Base-by-base conservation (phyloP, 2,329 filamentous ascomycete species). In the Trichoderma brevicompactum region DNA sequence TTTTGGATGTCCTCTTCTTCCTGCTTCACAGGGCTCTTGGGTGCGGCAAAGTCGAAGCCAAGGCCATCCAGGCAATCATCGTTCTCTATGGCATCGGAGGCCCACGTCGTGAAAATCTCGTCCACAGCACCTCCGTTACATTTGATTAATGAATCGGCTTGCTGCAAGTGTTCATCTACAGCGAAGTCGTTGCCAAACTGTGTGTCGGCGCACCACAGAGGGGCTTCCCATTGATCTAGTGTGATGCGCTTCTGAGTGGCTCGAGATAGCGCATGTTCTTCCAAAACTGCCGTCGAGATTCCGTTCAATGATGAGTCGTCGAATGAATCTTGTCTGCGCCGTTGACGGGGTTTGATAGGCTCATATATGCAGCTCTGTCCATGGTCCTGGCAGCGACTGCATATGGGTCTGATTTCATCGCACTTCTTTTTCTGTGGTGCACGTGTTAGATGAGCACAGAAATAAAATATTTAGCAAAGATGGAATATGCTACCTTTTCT, bases 371-470 rank as follows among this genome's bases (percentile, higher is more conserved):
- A 86, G 23, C 81, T 77, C 52, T 82, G 75, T 56, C 77, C 77
- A 46, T 80, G 78, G 72, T 86, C 83, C 48, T 75, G 69, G 72
- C 83, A 86, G 46, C 83, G 82, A 23, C 79, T 76, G 70, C 83
- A 86, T 52, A 77, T 75, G 2, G 83, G 83, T 7, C 82, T 80
- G 40, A 73, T 76, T 72, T 86, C 83, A 70, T 86, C 82, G 69
- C 83, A 86, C 75, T 86, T 86, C 73, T 86, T 86, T 73, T 86
- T 86, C 83, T 86, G 66, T 68, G 36, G 36, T 38, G 48, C 13
- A 38, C 19, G n/a, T 34, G 53, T 65, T 64, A 67, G 59, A 64
- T 19, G 44, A 9, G n/a, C 13, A 17, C 64, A 65, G 68, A 65
- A 69, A 53, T 58, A 40, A 52, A 53, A 5, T 10, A 6, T 53